These are phyloP conservation scores for Calonectria montana DNA, from an alignment of 2,329 filamentous ascomycete species.

Conservation along the genomic window DNA sequence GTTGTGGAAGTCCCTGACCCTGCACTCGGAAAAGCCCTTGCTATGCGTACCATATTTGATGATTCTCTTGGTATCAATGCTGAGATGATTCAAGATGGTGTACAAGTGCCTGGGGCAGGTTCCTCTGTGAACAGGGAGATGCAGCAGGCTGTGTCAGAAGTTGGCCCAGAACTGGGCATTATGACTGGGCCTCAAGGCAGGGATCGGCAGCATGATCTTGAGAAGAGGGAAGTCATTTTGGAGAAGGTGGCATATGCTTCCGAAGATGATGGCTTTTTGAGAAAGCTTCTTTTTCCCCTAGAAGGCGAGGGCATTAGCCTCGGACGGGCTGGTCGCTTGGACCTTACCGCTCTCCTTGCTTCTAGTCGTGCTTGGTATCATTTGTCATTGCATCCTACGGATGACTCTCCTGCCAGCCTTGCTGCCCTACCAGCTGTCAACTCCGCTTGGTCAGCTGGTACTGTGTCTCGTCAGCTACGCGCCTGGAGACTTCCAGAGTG, in stretches of 20 bases:
- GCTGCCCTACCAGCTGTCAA: constrained; percentile 77
- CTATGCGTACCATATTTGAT: constrained; percentile 91
- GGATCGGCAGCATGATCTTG: constrained; percentile 81
- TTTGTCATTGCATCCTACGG: constrained; percentile 89
- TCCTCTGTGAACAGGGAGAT: constrained; percentile 89
- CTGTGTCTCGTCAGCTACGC: constrained; percentile 91
- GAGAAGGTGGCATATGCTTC: constrained; percentile 88
- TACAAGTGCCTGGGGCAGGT: constrained; percentile 79
- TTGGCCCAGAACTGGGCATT: constrained; percentile 83
- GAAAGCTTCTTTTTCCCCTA: constrained; percentile 82
- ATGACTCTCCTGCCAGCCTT: constrained; percentile 81
- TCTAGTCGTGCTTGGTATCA: constrained; percentile 97
- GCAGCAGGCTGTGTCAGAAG: constrained; percentile 81
- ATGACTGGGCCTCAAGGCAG: constrained; percentile 73
- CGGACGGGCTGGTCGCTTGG: constrained; percentile 81
- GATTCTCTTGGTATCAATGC: constrained; percentile 92
- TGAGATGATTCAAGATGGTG: constrained; percentile 96
- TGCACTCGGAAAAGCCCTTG: constrained; percentile 85
- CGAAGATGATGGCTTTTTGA: constrained; percentile 85
- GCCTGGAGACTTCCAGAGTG: constrained; percentile 95
- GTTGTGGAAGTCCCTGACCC: constrained; percentile 87
- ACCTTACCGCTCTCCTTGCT: constrained; percentile 78
- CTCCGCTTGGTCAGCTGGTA: constrained; percentile 93
- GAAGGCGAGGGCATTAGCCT: constrained; percentile 83
- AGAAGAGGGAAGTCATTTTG: constrained; percentile 84